phyloP scores from a whole-genome alignment of 1,139 yeast genomes.

The Starmera stellimalicola region DNA sequence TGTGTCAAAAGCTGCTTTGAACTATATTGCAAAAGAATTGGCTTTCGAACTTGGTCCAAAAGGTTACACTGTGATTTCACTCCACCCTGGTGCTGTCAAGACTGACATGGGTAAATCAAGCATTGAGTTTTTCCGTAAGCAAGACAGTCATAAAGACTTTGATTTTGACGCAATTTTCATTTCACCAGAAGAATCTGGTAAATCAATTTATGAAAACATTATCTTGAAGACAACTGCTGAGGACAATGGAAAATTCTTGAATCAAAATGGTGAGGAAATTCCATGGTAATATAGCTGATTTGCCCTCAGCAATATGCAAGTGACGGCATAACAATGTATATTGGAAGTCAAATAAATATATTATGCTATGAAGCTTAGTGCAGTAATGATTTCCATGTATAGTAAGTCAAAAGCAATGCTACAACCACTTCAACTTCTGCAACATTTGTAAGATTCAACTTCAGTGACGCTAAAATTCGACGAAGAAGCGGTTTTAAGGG shows the following conservation, averaged over 20 bases:
- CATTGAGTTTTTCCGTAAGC: background rate
- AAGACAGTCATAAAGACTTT: background rate
- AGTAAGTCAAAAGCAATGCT: no score
- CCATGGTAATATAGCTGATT: background rate
- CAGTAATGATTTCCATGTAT: no score
- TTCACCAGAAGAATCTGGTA: conserved; percentile 3
- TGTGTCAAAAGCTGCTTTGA: conserved; percentile 28
- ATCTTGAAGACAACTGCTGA: background rate
- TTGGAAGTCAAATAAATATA: no score
- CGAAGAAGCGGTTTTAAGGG: no score
- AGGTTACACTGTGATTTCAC: conserved; percentile 18
- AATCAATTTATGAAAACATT: background rate
- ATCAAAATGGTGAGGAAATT: background rate
- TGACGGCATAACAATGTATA: no score
- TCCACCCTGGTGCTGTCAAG: conserved; percentile 25
- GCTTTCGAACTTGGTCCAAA: conserved; percentile 18
- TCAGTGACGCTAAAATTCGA: no score
- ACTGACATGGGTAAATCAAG: conserved; percentile 21
- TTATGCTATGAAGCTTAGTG: no score
- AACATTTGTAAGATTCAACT: no score
- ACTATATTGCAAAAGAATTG: conserved; percentile 19
- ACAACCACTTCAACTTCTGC: no score
- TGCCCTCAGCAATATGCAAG: background rate
- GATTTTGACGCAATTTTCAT: background rate
- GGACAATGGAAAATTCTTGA: conserved; percentile 1